phyloP scores from a whole-genome alignment of 345 rosid genomes.

The Citrus reticulata region DNA sequence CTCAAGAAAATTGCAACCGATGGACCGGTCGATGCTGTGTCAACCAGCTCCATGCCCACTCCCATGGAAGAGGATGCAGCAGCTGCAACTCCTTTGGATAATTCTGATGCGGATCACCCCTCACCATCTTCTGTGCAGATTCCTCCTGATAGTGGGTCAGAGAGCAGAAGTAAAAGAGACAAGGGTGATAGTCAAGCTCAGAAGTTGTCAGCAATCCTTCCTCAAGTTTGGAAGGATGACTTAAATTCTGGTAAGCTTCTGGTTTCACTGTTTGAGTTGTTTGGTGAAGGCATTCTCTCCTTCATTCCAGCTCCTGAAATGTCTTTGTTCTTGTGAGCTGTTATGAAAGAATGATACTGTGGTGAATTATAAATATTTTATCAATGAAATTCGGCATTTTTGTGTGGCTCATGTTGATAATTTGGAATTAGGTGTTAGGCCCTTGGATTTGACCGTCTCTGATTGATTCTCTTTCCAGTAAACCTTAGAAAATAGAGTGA shows the following conservation, averaged over 20 bases:
- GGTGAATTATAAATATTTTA: not conserved
- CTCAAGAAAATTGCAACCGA: constrained; percentile 55
- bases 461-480: not conserved
- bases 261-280: constrained; percentile 57
- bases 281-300: constrained; percentile 68
- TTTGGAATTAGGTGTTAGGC: not conserved
- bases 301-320: constrained; percentile 78
- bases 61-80: constrained; percentile 38
- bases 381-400: constrained; percentile 1
- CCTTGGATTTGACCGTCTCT: not conserved
- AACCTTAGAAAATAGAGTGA: not conserved
- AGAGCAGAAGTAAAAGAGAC: constrained; percentile 19
- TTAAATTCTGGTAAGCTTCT: constrained; percentile 61
- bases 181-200: constrained; percentile 23
- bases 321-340: constrained; percentile 59
- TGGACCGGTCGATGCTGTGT: constrained; percentile 29
- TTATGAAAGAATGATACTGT: constrained; percentile 8
- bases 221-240: constrained; percentile 81
- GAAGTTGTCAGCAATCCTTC: constrained; percentile 47
- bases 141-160: constrained; percentile 24
- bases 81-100: constrained; percentile 26
- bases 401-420: not conserved
- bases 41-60: constrained; percentile 30
- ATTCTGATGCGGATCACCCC: constrained; percentile 29
- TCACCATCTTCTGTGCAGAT: constrained; percentile 38